Base-by-base conservation (phyloP, 2,329 filamentous ascomycete genomes). In the Aphanoascus verrucosus region DNA sequence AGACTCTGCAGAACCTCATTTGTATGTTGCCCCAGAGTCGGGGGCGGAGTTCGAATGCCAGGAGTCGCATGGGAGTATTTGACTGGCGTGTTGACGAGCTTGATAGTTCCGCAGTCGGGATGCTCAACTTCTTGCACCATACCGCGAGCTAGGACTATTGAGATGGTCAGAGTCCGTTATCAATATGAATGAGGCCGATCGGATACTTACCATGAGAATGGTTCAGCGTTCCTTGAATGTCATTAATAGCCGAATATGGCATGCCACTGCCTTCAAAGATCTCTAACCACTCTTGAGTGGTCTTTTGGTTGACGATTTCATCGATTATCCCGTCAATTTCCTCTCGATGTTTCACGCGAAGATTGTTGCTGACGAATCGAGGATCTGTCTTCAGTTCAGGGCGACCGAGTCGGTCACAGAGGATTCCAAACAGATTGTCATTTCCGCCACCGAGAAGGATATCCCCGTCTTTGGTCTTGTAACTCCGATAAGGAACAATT, bases 221-320 rank as follows among this genome's bases (percentile, higher is more conserved):
- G 56, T 85, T 83, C 50, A 98, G 73, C 0, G 93, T 88, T 17
- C 77, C 80, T 67, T 93, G 85, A 6, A 98, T 82, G 64, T 98
- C 91, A 65, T 97, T 98, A 61, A 98, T 86, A 1, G 91, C 88
- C 0, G 91, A 86, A 64, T 93, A 98, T 0, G 93, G 93, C 83
- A 98, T 83, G 4, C 93, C 93, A 55, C 80, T 86, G n/a, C 88
- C 89, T 63, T 96, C 88, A 43, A 96, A 83, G 0, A 90, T 74
- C 1, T 84, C 79, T 2, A 97, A 75, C 91, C 93, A 97, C 65
- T 96, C 84, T 59, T 83, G 73, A 0, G 93, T 98, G 2, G 87
- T 94, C 72, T 83, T 88, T 52, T 82, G 81, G 52, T 72, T 73
- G 0, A 88, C 94, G 44, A 87, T 76, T 1, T 73, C 73, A 65